A percentile compares a stretch with the other conserved stretches of the same genome.
Evolutionary conservation across 495 filamentous ascomycete species (phyloP).

Genomic region (Pyrenula massariospora): DNA sequence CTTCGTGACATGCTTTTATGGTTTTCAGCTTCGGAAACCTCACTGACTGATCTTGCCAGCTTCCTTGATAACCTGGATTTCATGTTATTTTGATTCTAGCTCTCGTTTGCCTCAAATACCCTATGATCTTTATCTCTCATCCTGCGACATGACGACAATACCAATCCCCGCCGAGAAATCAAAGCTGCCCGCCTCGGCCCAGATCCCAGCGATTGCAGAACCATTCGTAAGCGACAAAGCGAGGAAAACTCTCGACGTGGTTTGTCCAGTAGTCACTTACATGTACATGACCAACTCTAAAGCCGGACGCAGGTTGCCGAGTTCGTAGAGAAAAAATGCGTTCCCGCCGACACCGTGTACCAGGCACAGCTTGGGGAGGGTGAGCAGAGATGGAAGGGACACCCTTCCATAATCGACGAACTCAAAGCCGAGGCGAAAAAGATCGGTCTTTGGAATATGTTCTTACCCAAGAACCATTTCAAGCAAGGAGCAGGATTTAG

Average conservation of each 20-base stretch:
- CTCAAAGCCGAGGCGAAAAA: conserved; percentile 74
- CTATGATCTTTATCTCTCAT: too few relatives aligned
- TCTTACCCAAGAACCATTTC: conserved; percentile 89
- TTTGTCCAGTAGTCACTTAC: conserved; percentile 20
- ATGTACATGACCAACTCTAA: not conserved
- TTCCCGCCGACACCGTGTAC: conserved; percentile 70
- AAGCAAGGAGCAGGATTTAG: conserved; percentile 82
- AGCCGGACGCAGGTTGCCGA: conserved; percentile 55
- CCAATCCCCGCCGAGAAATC: conserved; percentile 1
- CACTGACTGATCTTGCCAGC: too few relatives aligned
- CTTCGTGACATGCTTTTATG: not conserved
- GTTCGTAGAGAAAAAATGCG: conserved; percentile 95
- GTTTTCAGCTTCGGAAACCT: too few relatives aligned
- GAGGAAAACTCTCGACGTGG: conserved; percentile 57
- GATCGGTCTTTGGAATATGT: conserved; percentile 97
- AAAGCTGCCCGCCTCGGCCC: conserved; percentile 47
- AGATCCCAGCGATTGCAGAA: conserved; percentile 57
- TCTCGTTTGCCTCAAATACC: too few relatives aligned
- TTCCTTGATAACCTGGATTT: too few relatives aligned
- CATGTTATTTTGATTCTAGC: too few relatives aligned
- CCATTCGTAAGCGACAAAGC: conserved; percentile 68
- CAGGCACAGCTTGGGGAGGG: conserved; percentile 68
- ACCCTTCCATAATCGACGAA: conserved; percentile 73
- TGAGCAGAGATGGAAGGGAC: conserved; percentile 60
- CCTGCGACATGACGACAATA: not conserved